A percentile compares a stretch with the other conserved stretches of the same genome.
These are phyloP conservation scores for Hemileccinum rubropunctum DNA, from an alignment of 768 basidiomycete genomes.

Conservation along the genomic window DNA sequence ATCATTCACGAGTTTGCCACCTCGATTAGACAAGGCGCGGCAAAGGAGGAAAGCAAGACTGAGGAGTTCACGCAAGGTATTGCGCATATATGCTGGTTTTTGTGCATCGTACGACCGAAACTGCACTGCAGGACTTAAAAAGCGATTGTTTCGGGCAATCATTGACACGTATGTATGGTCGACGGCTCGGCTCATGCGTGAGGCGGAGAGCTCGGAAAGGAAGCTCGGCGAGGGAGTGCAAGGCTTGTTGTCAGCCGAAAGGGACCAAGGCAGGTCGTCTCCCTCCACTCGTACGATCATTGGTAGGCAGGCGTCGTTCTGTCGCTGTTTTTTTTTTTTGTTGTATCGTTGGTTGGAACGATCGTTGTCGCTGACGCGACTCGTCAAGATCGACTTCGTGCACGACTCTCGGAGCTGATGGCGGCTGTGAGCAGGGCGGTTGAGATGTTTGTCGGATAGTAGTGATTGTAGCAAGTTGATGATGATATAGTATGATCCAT, in stretches of 20 bases:
- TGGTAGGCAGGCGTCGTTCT: constrained; percentile 10
- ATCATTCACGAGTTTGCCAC: constrained; percentile 18
- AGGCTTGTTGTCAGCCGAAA: constrained; percentile 16
- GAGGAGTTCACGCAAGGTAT: constrained; percentile 26
- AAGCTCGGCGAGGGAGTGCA: constrained; percentile 15
- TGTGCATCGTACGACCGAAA: constrained; percentile 3
- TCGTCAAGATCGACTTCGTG: constrained; percentile 21
- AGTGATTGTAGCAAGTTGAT: not conserved
- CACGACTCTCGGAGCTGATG: constrained; percentile 26
- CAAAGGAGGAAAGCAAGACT: constrained; percentile 15
- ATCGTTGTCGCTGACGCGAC: constrained; percentile 18
- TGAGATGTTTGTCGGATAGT: constrained; percentile 18
- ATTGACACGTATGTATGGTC: constrained; percentile 26
- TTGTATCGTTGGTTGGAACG: too few relatives aligned
- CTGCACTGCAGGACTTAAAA: constrained; percentile 21
- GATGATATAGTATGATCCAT: too few relatives aligned
- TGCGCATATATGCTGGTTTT: constrained; percentile 25
- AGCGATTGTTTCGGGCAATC: constrained; percentile 13
- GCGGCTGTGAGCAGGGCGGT: constrained; percentile 25
- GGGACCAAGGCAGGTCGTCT: constrained; percentile 37
- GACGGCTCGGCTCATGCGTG: constrained; percentile 21
- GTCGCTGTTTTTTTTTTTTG: too few relatives aligned
- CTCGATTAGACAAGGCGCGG: constrained; percentile 13
- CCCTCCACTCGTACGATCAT: constrained; percentile 8
- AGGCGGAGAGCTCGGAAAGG: constrained; percentile 11